A percentile compares a stretch with the other conserved stretches of the same genome.
Conservation (phyloP, 345 rosid genomes). For the Aquilaria malaccensis region DNA sequence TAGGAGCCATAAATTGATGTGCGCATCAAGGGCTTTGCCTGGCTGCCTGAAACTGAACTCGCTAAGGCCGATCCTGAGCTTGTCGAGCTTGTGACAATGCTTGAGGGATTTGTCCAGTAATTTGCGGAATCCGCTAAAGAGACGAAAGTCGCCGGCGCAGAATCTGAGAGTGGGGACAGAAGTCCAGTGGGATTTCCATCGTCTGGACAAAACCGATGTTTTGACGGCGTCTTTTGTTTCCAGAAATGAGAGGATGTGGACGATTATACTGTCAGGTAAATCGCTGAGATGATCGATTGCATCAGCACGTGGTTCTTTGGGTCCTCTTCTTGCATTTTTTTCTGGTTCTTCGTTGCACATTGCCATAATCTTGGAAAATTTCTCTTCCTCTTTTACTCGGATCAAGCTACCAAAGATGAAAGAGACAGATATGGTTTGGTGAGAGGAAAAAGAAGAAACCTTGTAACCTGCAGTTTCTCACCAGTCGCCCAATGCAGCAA, state of each 20-base stretch:
- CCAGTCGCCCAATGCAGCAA: too few relatives aligned
- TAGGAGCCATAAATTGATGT: constrained; percentile 1
- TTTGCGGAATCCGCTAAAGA: too few relatives aligned
- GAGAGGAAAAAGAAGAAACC: too few relatives aligned
- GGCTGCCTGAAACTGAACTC: too few relatives aligned
- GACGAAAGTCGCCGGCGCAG: not conserved
- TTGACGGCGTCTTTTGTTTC: constrained; percentile 6
- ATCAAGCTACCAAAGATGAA: too few relatives aligned
- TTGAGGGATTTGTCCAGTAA: not conserved
- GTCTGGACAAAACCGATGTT: constrained; percentile 6
- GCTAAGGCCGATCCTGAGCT: not conserved
- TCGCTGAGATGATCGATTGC: constrained; percentile 7
- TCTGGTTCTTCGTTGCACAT: too few relatives aligned
- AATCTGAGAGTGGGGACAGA: constrained; percentile 8
- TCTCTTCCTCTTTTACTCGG: too few relatives aligned
- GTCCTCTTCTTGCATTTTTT: too few relatives aligned
- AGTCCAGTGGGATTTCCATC: constrained; percentile 14
- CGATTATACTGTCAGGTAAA: constrained; percentile 11
- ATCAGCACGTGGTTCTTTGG: too few relatives aligned
- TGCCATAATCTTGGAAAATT: too few relatives aligned
- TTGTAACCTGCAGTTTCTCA: too few relatives aligned
- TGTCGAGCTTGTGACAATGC: not conserved
- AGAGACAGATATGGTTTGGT: too few relatives aligned
- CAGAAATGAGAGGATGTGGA: constrained; percentile 9
- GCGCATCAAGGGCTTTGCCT: not conserved